phyloP scores from a whole-genome alignment of 305 asterid genomes.

The Solanum hybrid region DNA sequence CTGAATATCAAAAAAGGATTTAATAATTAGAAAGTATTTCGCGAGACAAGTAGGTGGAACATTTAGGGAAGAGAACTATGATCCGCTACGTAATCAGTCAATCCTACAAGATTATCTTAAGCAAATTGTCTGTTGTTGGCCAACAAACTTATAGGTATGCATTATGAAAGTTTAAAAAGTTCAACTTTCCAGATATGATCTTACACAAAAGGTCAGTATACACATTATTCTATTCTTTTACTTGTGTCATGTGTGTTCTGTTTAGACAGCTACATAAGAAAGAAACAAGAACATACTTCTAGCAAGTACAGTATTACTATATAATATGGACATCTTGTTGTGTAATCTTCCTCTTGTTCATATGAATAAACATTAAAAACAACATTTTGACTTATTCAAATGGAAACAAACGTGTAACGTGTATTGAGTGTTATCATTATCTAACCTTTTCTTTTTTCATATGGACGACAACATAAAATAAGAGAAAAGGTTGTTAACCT shows the following conservation, averaged over 20 bases:
- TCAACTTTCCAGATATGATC: neutral
- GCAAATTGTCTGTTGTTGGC: conserved; percentile 1
- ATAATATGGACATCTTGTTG: neutral
- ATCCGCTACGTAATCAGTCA: neutral
- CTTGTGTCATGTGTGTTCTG: neutral
- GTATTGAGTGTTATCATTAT: neutral
- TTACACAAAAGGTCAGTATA: neutral
- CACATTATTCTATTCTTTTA: neutral
- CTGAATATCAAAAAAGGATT: neutral
- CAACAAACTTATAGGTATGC: neutral
- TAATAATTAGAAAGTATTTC: neutral
- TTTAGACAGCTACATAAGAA: neutral
- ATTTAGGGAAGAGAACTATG: neutral
- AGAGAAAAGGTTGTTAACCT: neutral
- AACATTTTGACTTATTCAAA: neutral
- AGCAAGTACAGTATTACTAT: neutral
- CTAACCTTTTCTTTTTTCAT: neutral
- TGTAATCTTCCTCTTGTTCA: neutral
- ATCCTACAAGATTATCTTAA: neutral
- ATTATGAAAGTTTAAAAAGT: neutral
- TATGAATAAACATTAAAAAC: neutral
- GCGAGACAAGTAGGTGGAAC: neutral
- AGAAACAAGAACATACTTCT: neutral
- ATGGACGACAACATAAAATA: neutral
- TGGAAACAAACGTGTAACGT: neutral